These are phyloP conservation scores for Hysterium pulicare DNA, from an alignment of 2,329 filamentous ascomycete genomes.

Conservation along the genomic window DNA sequence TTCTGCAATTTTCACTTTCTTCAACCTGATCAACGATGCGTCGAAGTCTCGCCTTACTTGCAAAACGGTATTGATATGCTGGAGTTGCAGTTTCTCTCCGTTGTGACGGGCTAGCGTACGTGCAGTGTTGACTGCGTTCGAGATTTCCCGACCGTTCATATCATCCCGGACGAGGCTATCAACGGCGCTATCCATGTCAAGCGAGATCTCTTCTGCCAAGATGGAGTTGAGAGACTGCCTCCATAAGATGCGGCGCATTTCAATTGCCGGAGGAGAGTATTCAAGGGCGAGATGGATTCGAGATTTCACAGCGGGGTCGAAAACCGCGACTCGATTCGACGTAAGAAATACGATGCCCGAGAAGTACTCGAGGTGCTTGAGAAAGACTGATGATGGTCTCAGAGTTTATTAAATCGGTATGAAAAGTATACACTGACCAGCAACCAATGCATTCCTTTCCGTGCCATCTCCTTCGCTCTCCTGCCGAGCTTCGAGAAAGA, in stretches of 20 bases:
- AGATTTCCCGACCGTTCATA: conserved; percentile 23
- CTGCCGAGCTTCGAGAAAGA: conserved; percentile 52
- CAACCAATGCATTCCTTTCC: conserved; percentile 20
- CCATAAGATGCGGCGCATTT: conserved; percentile 11
- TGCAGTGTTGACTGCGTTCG: conserved; percentile 20
- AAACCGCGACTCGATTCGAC: conserved; percentile 13
- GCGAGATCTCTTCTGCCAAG: conserved; percentile 3
- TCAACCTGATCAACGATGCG: no score
- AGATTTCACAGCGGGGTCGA: conserved; percentile 11
- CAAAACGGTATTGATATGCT: conserved; percentile 18
- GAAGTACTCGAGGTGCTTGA: conserved; percentile 14
- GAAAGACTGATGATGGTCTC: conserved; percentile 7
- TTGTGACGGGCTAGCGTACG: conserved; percentile 15
- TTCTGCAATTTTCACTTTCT: no score
- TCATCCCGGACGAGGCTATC: conserved; percentile 5
- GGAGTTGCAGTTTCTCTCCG: conserved; percentile 6
- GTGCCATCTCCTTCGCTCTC: neutral
- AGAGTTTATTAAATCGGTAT: neutral
- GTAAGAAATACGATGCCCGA: conserved; percentile 18
- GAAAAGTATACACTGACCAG: conserved; percentile 3
- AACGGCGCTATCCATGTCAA: conserved; percentile 11
- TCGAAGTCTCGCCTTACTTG: conserved; percentile 14
- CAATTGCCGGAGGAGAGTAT: conserved; percentile 9
- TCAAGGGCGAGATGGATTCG: conserved; percentile 11
- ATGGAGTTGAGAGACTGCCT: conserved; percentile 7